Conservation (phyloP, 2,329 filamentous ascomycete genomes). For the Endocalyx cinctus region DNA sequence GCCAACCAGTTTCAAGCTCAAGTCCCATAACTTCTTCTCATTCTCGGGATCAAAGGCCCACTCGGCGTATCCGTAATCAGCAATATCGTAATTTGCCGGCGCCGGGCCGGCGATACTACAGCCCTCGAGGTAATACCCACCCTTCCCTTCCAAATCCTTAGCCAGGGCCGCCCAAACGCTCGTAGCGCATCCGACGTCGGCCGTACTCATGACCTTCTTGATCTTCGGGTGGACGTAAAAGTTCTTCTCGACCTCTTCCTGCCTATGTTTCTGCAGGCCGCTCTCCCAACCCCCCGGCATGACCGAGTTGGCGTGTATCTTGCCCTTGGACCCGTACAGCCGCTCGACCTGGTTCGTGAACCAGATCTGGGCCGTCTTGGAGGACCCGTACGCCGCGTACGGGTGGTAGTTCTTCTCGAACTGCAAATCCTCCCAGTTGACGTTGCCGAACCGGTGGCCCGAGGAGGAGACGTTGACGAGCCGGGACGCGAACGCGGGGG, state of each 20-base stretch:
- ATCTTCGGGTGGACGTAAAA: slow-evolving; percentile 2
- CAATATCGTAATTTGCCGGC: slow-evolving; percentile 3
- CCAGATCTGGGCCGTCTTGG: not conserved
- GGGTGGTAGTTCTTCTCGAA: not conserved
- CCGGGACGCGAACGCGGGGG: slow-evolving; percentile 31
- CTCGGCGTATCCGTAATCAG: slow-evolving; percentile 5
- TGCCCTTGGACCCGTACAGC: not conserved
- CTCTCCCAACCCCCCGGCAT: slow-evolving; percentile 14
- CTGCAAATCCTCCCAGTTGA: not conserved
- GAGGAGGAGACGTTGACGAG: slow-evolving; percentile 39
- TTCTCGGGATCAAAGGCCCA: slow-evolving; percentile 6
- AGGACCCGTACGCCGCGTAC: not conserved
- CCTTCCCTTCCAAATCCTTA: slow-evolving; percentile 34
- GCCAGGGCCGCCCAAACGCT: slow-evolving; percentile 36
- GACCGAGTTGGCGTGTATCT: not conserved
- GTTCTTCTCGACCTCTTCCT: slow-evolving; percentile 11
- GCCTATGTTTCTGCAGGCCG: slow-evolving; percentile 23
- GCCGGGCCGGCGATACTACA: slow-evolving; percentile 15
- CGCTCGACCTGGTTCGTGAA: not conserved
- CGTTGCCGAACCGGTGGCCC: slow-evolving; percentile 30
- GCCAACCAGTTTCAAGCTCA: slow-evolving; percentile 7
- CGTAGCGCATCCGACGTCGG: slow-evolving; percentile 42
- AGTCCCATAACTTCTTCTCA: slow-evolving; percentile 10
- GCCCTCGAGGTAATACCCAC: slow-evolving; percentile 38
- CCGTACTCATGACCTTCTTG: slow-evolving; percentile 21